phyloP scores from a whole-genome alignment of 2,329 filamentous ascomycete genomes.

The Nemania sp. region DNA sequence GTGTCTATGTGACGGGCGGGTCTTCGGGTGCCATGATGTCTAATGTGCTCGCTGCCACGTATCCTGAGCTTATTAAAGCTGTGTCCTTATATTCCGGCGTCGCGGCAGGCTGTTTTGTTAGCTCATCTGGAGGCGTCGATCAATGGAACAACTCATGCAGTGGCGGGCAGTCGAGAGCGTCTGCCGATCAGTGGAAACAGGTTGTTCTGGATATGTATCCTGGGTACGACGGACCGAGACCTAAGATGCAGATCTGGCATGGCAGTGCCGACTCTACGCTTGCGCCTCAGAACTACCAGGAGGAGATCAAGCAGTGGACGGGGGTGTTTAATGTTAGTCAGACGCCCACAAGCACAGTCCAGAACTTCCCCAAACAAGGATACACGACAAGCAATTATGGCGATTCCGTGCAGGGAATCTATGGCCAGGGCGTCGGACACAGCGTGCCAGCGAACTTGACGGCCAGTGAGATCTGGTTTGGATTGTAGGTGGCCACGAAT shows the following conservation, averaged over 20 bases:
- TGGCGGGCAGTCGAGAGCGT: conserved; percentile 57
- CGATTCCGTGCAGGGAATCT: conserved; percentile 53
- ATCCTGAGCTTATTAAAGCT: conserved; percentile 57
- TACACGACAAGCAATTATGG: conserved; percentile 58
- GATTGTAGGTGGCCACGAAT: conserved; percentile 36
- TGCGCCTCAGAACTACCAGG: conserved; percentile 65
- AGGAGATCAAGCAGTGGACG: conserved; percentile 69
- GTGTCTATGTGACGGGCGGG: conserved; percentile 54
- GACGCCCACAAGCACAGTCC: conserved; percentile 46
- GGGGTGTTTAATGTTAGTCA: conserved; percentile 59
- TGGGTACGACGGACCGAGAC: conserved; percentile 62
- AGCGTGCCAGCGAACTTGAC: conserved; percentile 51
- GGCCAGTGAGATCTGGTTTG: conserved; percentile 52
- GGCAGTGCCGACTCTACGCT: conserved; percentile 64
- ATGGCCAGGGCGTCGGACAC: conserved; percentile 51
- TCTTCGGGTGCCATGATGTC: conserved; percentile 55
- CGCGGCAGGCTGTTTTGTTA: conserved; percentile 57
- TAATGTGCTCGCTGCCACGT: conserved; percentile 58
- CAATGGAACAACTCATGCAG: conserved; percentile 66
- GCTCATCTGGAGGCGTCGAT: conserved; percentile 55
- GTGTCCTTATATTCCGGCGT: conserved; percentile 57
- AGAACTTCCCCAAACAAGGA: conserved; percentile 53
- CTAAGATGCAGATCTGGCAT: conserved; percentile 70
- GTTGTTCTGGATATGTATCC: conserved; percentile 61
- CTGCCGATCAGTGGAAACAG: conserved; percentile 61